A percentile compares a stretch with the other conserved stretches of the same genome.
Evolutionary conservation across 352 stramenopile species (phyloP).

Genomic region (Pythium periplocum): DNA sequence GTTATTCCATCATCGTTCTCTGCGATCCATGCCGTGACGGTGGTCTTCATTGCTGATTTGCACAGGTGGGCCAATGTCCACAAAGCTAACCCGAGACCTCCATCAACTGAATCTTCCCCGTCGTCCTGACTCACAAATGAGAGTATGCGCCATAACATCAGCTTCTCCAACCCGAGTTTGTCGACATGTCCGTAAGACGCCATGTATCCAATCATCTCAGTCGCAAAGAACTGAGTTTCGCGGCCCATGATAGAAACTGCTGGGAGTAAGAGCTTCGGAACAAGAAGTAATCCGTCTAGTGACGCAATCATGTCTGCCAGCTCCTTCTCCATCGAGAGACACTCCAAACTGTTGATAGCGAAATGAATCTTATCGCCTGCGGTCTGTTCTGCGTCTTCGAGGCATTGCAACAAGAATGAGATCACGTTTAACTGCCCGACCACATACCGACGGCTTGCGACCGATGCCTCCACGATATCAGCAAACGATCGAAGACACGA

Average conservation of each 20-base stretch:
- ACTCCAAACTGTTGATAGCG: constrained; percentile 43
- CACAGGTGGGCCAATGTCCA: constrained; percentile 46
- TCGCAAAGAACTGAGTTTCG: constrained; percentile 53
- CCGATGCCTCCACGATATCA: constrained; percentile 46
- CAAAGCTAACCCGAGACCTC: constrained; percentile 27
- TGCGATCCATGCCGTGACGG: constrained; percentile 29
- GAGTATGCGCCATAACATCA: constrained; percentile 32
- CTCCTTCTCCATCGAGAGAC: constrained; percentile 49
- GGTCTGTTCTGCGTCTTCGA: constrained; percentile 22
- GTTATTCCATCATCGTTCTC: constrained; percentile 21
- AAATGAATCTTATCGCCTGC: constrained; percentile 29
- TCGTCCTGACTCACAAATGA: constrained; percentile 31
- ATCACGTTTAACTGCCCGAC: constrained; percentile 23
- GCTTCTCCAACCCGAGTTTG: constrained; percentile 24
- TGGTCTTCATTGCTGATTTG: constrained; percentile 13
- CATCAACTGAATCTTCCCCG: constrained; percentile 24
- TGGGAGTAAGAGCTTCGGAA: constrained; percentile 30
- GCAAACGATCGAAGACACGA: constrained; percentile 38
- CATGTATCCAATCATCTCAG: constrained; percentile 63
- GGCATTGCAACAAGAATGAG: constrained; percentile 41
- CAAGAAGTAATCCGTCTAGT: constrained; percentile 24
- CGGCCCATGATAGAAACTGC: constrained; percentile 15
- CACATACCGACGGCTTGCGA: constrained; percentile 32
- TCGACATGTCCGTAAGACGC: constrained; percentile 42
- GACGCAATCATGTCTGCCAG: constrained; percentile 26